Evolutionary conservation across 2,329 filamentous ascomycete genomes (phyloP).

Genomic region (Xylaria sp.): DNA sequence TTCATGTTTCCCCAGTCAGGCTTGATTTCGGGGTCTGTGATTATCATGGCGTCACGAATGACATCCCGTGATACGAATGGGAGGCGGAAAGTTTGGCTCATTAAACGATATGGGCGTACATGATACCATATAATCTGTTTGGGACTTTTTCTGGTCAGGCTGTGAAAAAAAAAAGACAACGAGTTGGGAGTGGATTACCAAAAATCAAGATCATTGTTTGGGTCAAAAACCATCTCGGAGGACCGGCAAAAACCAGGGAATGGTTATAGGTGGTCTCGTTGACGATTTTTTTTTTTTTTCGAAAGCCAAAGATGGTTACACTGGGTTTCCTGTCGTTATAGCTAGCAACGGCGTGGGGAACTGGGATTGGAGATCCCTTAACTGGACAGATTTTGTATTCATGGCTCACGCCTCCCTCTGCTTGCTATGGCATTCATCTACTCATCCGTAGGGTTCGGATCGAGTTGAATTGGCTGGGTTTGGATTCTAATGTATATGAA

Average conservation of each 20-base stretch:
- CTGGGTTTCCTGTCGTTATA: conserved; percentile 10
- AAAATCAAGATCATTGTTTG: conserved; percentile 31
- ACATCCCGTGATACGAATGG: conserved; percentile 8
- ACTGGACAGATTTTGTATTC: conserved; percentile 32
- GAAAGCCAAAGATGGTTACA: conserved; percentile 15
- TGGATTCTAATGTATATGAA: conserved; percentile 31
- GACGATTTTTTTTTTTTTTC: conserved; percentile 16
- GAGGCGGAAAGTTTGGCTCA: not conserved
- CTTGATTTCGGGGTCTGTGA: conserved; percentile 5
- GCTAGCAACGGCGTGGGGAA: conserved; percentile 10
- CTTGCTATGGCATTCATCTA: conserved; percentile 24
- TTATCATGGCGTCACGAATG: conserved; percentile 18
- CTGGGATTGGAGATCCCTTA: conserved; percentile 21
- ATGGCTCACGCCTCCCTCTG: conserved; percentile 32
- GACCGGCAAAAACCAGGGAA: conserved; percentile 11
- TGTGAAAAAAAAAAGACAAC: conserved; percentile 5
- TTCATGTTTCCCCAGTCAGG: not conserved
- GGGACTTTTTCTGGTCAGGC: conserved; percentile 30
- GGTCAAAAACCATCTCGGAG: conserved; percentile 6
- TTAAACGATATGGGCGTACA: conserved; percentile 9
- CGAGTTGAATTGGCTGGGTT: conserved; percentile 22
- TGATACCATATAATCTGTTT: conserved; percentile 40
- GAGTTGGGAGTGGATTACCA: conserved; percentile 18
- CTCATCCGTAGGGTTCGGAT: conserved; percentile 10
- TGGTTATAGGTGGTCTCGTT: conserved; percentile 24